A percentile compares a stretch with the other conserved stretches of the same genome.
Evolutionary conservation across 2,329 filamentous ascomycete species (phyloP).

Genomic region (Fusarium sp.): DNA sequence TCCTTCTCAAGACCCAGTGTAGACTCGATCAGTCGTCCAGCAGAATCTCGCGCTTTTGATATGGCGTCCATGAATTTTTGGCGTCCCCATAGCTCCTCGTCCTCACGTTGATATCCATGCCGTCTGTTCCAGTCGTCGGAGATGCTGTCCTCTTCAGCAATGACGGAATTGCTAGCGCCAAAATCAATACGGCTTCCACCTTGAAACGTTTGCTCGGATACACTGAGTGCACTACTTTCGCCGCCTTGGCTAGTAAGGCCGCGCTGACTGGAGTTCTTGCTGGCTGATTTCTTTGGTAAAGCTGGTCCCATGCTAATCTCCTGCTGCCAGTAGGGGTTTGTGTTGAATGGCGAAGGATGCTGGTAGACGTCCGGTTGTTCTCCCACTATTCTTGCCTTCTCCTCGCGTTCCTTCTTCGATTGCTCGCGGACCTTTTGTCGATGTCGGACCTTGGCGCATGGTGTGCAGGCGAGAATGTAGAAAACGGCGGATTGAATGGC

Average conservation of each 20-base stretch:
- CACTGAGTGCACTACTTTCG: conserved; percentile 64
- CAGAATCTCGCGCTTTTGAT: conserved; percentile 69
- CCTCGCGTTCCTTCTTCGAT: conserved; percentile 75
- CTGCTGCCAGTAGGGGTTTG: conserved; percentile 89
- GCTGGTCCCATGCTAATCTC: conserved; percentile 87
- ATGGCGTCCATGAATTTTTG: conserved; percentile 71
- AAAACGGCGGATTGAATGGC: conserved; percentile 82
- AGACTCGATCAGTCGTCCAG: conserved; percentile 66
- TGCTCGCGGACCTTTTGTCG: conserved; percentile 78
- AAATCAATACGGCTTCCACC: conserved; percentile 55
- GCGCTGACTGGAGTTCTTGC: conserved; percentile 70
- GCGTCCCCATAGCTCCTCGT: conserved; percentile 86
- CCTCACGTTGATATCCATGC: conserved; percentile 84
- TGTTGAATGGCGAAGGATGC: conserved; percentile 85
- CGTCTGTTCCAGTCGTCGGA: conserved; percentile 76
- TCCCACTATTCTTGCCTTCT: conserved; percentile 73
- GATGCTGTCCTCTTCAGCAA: conserved; percentile 56
- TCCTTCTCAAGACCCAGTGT: conserved; percentile 66
- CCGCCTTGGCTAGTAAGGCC: conserved; percentile 70
- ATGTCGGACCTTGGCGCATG: conserved; percentile 79
- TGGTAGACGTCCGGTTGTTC: conserved; percentile 81
- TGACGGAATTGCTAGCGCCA: conserved; percentile 49
- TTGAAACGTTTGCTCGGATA: conserved; percentile 56
- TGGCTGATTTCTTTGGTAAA: conserved; percentile 72
- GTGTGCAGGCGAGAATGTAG: conserved; percentile 82